Evolutionary conservation across 495 filamentous ascomycete species (phyloP), one percentile per base, ranked within the genome.

Genomic region (Trichoderma erinaceum): DNA sequence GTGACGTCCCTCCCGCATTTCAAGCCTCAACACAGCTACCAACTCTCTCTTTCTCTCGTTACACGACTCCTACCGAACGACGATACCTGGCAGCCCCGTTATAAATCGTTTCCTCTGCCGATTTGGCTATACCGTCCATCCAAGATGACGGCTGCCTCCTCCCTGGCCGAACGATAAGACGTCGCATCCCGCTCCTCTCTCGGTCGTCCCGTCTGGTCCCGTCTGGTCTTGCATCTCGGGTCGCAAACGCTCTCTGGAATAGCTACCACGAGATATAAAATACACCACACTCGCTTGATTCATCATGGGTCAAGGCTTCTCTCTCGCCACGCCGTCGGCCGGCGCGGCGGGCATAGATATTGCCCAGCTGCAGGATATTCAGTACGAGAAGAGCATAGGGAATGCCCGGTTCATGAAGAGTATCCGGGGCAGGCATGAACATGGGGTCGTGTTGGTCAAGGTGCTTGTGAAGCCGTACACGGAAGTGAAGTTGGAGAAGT

Each of bases 341-440:
- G 94, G 93, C 76, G 88, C 92, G 66, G 92, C 93, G 64, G 91
- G 91, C 70, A 97, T 98, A 77, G 95, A 98, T 77, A 88, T 96
- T 23, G 89, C 93, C 46, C 96, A 98, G 82, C 86, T 98, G 48
- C 84, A 89, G 50, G 93, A 97, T 74, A 77, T 97, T 70, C 84
- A 86, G 38, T 97, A 97, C 82, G 95, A 99, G 77, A 93, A 90
- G 78, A 91, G 92, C 18, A 88, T 98, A 74, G 96, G 95, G 63
- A 90, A 88, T 67, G 93, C 92, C n/a, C 86, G 95, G 38, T 97
- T 99, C 74, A 94, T 98, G 88, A 98, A 98, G 78, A 94, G 90
- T 70, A 93, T 98, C 70, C 86, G 93, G 69, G 96, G 96, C 21
- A 83, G 92, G 64, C 90, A 96, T 75, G 88, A 88, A 63, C 90